These are phyloP conservation scores for Senna tora DNA, from an alignment of 306 rosid species.

Conservation along the genomic window DNA sequence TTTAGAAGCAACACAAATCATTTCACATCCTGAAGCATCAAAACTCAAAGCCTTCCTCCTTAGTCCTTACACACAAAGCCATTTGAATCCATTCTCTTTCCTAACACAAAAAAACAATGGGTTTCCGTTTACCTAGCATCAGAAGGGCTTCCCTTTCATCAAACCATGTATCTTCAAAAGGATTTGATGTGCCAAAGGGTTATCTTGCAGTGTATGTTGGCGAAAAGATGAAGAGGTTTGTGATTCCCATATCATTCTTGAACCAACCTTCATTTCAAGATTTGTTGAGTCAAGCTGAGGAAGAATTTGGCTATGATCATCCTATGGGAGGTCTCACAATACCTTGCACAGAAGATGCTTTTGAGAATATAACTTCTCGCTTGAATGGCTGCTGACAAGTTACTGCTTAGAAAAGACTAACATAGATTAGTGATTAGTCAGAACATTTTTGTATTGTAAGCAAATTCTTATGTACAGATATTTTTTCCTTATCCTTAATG, in stretches of 20 bases:
- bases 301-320: conserved; percentile 58
- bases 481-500: neutral
- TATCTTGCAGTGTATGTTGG: conserved; percentile 51
- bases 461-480: neutral
- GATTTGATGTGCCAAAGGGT: conserved; percentile 49
- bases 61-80: neutral
- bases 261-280: conserved; percentile 50
- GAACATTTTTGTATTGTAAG: conserved; percentile 7
- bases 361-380: conserved; percentile 41
- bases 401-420: neutral
- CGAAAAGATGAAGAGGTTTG: conserved; percentile 46
- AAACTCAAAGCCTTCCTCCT: conserved; percentile 11
- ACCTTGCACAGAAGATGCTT: conserved; percentile 50
- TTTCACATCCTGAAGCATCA: conserved; percentile 12
- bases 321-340: conserved; percentile 59
- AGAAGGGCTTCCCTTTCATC: conserved; percentile 15
- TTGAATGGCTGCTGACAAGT: conserved; percentile 8
- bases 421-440: neutral
- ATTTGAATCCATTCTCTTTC: neutral
- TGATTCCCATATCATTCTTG: conserved; percentile 51
- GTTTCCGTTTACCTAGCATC: conserved; percentile 37
- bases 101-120: conserved; percentile 25
- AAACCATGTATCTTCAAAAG: conserved; percentile 31
- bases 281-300: conserved; percentile 42
- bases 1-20: neutral